These are phyloP conservation scores for Xylariaceae sp. DNA, from an alignment of 2,329 filamentous ascomycete species.

Conservation along the genomic window DNA sequence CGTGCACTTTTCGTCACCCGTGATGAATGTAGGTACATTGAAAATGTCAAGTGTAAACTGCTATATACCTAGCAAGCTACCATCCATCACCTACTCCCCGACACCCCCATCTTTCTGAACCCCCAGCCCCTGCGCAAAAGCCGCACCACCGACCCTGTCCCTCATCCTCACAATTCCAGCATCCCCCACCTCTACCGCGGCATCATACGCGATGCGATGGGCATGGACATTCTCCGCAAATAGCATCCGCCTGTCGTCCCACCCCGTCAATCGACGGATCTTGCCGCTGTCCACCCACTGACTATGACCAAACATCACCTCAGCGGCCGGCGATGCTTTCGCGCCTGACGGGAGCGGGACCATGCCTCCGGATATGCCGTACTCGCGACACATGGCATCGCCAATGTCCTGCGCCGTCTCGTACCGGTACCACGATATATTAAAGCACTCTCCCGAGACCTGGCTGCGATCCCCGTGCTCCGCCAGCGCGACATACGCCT, in stretches of 20 bases:
- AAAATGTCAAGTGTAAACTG: too few relatives aligned
- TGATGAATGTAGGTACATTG: too few relatives aligned
- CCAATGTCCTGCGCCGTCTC: constrained; percentile 39
- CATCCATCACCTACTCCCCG: too few relatives aligned
- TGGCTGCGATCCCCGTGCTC: constrained; percentile 25
- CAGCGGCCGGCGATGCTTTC: constrained; percentile 8
- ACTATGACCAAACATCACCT: constrained; percentile 30
- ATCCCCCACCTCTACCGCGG: constrained; percentile 17
- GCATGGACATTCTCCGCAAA: constrained; percentile 33
- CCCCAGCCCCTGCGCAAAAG: too few relatives aligned
- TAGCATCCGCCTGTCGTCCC: constrained; percentile 32
- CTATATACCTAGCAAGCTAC: too few relatives aligned
- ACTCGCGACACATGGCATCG: constrained; percentile 34
- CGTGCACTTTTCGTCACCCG: too few relatives aligned
- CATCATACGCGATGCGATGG: constrained; percentile 37
- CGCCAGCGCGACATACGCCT: constrained; percentile 43
- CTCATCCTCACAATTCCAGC: constrained; percentile 22
- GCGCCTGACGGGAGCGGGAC: constrained; percentile 2
- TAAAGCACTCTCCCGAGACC: constrained; percentile 38
- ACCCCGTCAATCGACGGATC: constrained; percentile 35
- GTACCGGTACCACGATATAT: constrained; percentile 40
- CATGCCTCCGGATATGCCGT: constrained; percentile 18
- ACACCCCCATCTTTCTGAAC: too few relatives aligned
- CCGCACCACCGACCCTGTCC: constrained; percentile 12
- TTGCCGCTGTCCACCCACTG: constrained; percentile 42